Evolutionary conservation across 2,329 filamentous ascomycete species (phyloP).

Genomic region (Pseudogymnoascus sp.): DNA sequence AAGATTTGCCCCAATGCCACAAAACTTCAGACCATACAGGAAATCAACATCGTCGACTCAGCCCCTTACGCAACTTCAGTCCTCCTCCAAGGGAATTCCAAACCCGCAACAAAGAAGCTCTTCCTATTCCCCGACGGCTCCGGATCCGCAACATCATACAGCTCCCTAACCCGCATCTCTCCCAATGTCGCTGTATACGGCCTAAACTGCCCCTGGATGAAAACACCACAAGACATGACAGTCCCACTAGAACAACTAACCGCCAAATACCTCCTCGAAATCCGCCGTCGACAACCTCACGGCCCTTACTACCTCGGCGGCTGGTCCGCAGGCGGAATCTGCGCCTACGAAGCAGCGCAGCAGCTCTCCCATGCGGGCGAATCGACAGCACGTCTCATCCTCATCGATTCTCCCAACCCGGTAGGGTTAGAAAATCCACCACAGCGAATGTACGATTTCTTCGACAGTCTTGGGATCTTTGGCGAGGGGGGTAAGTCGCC

Average conservation of each 20-base stretch:
- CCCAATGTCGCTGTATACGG: conserved; percentile 31
- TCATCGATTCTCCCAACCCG: conserved; percentile 38
- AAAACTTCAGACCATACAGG: not conserved
- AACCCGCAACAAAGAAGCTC: conserved; percentile 18
- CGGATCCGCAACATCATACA: conserved; percentile 37
- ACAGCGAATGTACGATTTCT: conserved; percentile 40
- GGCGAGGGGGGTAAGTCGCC: conserved; percentile 18
- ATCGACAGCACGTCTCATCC: conserved; percentile 31
- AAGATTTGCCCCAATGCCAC: not conserved
- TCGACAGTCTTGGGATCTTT: conserved; percentile 40
- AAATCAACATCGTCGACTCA: not conserved
- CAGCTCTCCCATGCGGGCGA: conserved; percentile 33
- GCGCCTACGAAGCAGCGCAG: conserved; percentile 38
- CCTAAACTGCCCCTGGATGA: conserved; percentile 35
- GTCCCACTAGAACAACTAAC: conserved; percentile 32
- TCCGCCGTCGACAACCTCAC: conserved; percentile 39
- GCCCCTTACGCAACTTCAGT: conserved; percentile 22
- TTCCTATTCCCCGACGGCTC: conserved; percentile 40
- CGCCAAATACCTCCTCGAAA: conserved; percentile 34
- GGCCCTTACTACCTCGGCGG: conserved; percentile 43
- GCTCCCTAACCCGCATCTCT: conserved; percentile 27
- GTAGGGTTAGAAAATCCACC: conserved; percentile 41
- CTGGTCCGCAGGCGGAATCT: conserved; percentile 46
- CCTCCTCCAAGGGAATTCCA: conserved; percentile 29
- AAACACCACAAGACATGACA: conserved; percentile 24